These are phyloP conservation scores for Tremella mesenterica DNA, from an alignment of 768 basidiomycete genomes.

Conservation along the genomic window DNA sequence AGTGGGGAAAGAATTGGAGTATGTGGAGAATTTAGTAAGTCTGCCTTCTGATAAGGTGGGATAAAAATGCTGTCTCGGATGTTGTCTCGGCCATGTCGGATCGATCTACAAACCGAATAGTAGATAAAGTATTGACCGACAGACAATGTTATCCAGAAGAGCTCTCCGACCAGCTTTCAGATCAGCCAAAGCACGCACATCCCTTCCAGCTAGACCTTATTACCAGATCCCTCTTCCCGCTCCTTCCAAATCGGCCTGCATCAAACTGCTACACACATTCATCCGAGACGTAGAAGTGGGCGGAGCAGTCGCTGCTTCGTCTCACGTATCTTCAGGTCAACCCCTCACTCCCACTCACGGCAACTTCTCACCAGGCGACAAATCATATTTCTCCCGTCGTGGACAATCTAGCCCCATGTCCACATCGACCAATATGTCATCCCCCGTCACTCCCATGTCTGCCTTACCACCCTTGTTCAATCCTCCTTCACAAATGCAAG, in stretches of 20 bases:
- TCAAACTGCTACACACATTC: slow-evolving; percentile 25
- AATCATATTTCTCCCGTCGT: slow-evolving; percentile 13
- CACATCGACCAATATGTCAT: slow-evolving; percentile 3
- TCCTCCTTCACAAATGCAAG: background rate
- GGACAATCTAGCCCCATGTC: slow-evolving; percentile 4
- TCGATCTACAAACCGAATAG: no score
- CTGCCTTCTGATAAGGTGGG: background rate
- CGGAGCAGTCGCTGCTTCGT: slow-evolving; percentile 3
- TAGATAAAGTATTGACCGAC: background rate
- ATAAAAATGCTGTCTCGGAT: no score
- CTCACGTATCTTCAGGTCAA: background rate
- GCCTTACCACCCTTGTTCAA: slow-evolving; percentile 7
- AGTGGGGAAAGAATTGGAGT: slow-evolving; percentile 35
- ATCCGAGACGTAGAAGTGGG: slow-evolving; percentile 23
- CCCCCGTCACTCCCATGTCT: slow-evolving; percentile 14
- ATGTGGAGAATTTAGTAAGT: slow-evolving; percentile 33
- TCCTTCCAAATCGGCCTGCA: slow-evolving; percentile 34
- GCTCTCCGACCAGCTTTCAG: slow-evolving; percentile 37
- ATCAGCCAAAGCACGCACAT: slow-evolving; percentile 35
- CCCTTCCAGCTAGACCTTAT: slow-evolving; percentile 18
- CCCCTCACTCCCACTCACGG: slow-evolving; percentile 1
- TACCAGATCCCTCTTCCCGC: slow-evolving; percentile 36
- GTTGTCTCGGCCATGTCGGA: no score
- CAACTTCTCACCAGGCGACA: slow-evolving; percentile 11
- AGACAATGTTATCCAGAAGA: slow-evolving; percentile 17